Conservation (phyloP, 2,329 filamentous ascomycete genomes). For the Teratosphaeria viscida region DNA sequence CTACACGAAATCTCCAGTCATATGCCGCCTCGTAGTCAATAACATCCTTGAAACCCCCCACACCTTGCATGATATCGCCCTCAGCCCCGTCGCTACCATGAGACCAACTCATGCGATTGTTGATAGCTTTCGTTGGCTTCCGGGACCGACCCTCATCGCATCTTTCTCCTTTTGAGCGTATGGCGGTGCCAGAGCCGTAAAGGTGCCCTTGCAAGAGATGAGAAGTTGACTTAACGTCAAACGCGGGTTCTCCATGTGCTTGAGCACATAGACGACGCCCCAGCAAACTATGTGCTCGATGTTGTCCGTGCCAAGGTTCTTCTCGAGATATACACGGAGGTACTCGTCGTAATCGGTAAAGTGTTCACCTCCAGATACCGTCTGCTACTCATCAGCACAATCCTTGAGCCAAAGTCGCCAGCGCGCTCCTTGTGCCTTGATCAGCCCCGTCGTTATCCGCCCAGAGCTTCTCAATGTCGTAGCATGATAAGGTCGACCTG, state of each 20-base stretch:
- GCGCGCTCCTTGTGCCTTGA: too few species aligned
- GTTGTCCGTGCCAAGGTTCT: not conserved
- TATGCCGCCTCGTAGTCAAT: not conserved
- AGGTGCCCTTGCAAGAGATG: not conserved
- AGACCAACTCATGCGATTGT: too few species aligned
- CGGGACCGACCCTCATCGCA: too few species aligned
- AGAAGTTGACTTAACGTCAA: not conserved
- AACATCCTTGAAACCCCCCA: not conserved
- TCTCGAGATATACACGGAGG: not conserved
- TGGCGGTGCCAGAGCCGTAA: not conserved
- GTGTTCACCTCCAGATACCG: too few species aligned
- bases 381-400: too few species aligned
- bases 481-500: too few species aligned
- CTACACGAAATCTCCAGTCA: not conserved
- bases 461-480: too few species aligned
- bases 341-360: not conserved
- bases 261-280: not conserved
- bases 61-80: not conserved
- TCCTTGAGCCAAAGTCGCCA: too few species aligned
- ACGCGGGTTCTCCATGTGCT: not conserved
- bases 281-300: not conserved
- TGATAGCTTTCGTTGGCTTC: too few species aligned
- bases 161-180: not conserved
- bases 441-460: too few species aligned
- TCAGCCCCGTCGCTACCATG: not conserved